Evolutionary conservation across 495 filamentous ascomycete genomes (phyloP), one percentile per base, ranked within the genome.

Genomic region (Neurospora sp.): DNA sequence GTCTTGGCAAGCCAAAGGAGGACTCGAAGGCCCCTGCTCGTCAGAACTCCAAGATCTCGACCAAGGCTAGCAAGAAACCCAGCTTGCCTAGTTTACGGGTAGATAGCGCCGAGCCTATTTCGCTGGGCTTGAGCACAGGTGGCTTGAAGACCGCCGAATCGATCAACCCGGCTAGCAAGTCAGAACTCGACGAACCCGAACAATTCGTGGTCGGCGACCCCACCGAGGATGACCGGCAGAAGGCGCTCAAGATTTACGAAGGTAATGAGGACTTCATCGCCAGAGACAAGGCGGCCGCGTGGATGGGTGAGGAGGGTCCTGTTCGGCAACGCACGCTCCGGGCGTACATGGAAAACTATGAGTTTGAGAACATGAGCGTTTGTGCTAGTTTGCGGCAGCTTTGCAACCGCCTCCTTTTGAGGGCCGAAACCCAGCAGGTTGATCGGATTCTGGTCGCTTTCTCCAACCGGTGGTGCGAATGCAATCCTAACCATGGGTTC

Each of bases 381-480:
- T 86, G 98, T 48, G 83, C 87, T 20, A 89, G 93, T 12, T 84
- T 98, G 70, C 90, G 96, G 53, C 87, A 88, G 68, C 86, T 99
- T 42, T 99, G 96, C 79, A 84, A 86, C 59, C 90, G 92, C 35
- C 83, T 98, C n/a, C 86, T 96, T 22, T 83, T 99, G 59, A 92
- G 92, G 78, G 96, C 92, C 35, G 96, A 99, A 83, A 96, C 94
- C 27, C 96, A 99, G 82, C 96, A 99, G 80, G 91, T 99, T 10
- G 96, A 98, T 77, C 90, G 96, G 5, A 94, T 99, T 41, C 82
- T 99, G 76, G 92, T 94, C 78, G 91, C 92, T 20, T 94, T 98
- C 76, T 91, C 95, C 3, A 88, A 85, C 40, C 84, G 95, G 66
- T 98, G 96, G 96, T 98, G 94, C 79, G 89, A 92, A 77, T 98